Base-by-base conservation (phyloP, 2,329 filamentous ascomycete genomes). In the Gnomoniopsis sp. region DNA sequence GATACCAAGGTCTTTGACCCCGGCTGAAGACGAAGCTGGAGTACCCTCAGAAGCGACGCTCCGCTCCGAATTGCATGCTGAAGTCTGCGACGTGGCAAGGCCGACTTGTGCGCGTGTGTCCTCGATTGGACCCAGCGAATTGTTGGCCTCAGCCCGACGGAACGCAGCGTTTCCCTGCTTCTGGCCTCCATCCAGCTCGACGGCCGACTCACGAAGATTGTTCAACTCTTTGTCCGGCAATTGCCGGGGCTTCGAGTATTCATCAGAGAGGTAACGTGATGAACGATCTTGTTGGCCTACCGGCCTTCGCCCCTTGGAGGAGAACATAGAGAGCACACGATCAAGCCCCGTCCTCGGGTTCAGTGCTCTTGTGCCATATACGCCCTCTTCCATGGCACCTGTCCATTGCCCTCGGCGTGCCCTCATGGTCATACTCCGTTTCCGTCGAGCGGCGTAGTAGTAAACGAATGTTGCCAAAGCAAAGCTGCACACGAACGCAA, bases 101-200 rank as follows among this genome's bases (percentile, higher is more conserved):
- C 80, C 78, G 61, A 84, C 65, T 66, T 82, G 84, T 58, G 75
- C 73, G 60, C 77, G 72, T 0, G 79, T 78, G 14, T 75, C 64
- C 58, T 86, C 81, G 60, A 85, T 86, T 1, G 77, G 72, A 46
- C 73, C 79, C 38, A 79, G 59, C 21, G 70, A 70, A 3, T 74
- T 70, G 0, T 72, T 71, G 34, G 74, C 73, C 23, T 76, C 72
- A 0, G 72, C 75, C 1, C 74, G 74, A 6, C 79, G 63, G 43
- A 78, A 74, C 0, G 74, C 61, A 11, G 57, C 75, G 1, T 75
- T 75, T 14, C 68, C 65, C 8, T 49, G 68, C 67, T 12, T 69
- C 72, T 55, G 63, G 17, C 70, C 70, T 21, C 74, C 77, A 47
- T 83, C 79, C 46, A 85, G 71, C 65, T 85, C 82, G 6, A 74